Percentiles rank a stretch among this genome's conserved stretches.
Conservation (phyloP, 2,329 filamentous ascomycete genomes). For the Fusarium sp. region DNA sequence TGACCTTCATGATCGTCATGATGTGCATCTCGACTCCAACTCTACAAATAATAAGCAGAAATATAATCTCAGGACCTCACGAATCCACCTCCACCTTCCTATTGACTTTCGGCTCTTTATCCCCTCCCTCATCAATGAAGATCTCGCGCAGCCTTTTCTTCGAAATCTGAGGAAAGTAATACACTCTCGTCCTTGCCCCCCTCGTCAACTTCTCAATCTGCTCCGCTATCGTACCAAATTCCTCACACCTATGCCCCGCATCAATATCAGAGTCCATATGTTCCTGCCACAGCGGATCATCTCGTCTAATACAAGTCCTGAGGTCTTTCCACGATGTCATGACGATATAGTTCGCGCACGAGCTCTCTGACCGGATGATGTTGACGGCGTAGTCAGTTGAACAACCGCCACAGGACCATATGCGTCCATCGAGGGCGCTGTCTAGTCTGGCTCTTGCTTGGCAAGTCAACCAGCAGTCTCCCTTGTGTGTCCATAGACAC, state of each 20-base stretch:
- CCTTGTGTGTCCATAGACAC: neutral
- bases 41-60: no score
- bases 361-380: neutral
- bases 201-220: neutral
- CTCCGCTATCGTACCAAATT: neutral
- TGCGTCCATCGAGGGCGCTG: neutral
- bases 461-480: neutral
- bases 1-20: accelerated
- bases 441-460: neutral
- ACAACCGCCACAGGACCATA: neutral
- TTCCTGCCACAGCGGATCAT: neutral
- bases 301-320: neutral
- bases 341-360: neutral
- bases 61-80: neutral
- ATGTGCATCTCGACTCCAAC: accelerated
- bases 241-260: neutral
- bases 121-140: neutral
- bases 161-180: neutral
- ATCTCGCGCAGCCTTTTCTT: neutral
- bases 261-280: neutral
- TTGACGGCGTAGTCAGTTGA: neutral
- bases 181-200: accelerated
- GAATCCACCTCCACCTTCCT: neutral
- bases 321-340: neutral
- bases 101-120: neutral